Evolutionary conservation across 371 early-diverging fungal genomes (phyloP), one percentile per base, ranked within the genome.

Genomic region (Gilbertella persicaria): DNA sequence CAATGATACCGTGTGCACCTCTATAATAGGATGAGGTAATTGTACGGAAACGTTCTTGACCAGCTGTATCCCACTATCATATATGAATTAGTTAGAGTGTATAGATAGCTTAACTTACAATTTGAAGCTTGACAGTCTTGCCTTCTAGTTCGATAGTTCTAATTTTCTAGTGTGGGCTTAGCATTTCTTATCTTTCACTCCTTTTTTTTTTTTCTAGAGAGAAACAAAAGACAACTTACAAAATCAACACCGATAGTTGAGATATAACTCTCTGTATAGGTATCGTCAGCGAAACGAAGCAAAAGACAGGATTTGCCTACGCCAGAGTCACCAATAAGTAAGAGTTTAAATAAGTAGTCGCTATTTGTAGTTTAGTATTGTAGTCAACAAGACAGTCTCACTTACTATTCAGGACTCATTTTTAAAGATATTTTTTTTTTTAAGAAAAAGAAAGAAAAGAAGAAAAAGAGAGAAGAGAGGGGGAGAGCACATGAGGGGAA

Each of bases 41-140:
- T 16, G 99, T 97, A 55, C 98, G 87, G 89, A 99, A 99, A 58
- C 99, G 89, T 73, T 99, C 99, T 83, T 99, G 99, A 24, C 99
- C 99, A 33, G 99, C 99, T n/a, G 99, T 99, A 76, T 99, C 99
- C 99, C 98, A 99, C 75, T 74, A 67, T 10, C 13, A 53, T 54
- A 24, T n/a, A n/a, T n/a, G 20, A 17, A 36, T n/a, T 25, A 44
- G 10, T 40, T 25, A 4, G 10, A 41, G 24, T 17, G 20, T 24
- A 16, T 26, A n/a, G n/a, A n/a, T n/a, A n/a, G n/a, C n/a, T n/a
- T n/a, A 33, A 66, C 82, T 73, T 85, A 87, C 84, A 68, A 99
- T 98, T 74, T 99, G 99, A 41, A 99, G 86, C 84, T 99, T 99
- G 40, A 98, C 95, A 42, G 92, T 92, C 77, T 97, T 97, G 57